A percentile compares a stretch with the other conserved stretches of the same genome.
Conservation (phyloP, 768 basidiomycete genomes). For the Serendipita sp. region DNA sequence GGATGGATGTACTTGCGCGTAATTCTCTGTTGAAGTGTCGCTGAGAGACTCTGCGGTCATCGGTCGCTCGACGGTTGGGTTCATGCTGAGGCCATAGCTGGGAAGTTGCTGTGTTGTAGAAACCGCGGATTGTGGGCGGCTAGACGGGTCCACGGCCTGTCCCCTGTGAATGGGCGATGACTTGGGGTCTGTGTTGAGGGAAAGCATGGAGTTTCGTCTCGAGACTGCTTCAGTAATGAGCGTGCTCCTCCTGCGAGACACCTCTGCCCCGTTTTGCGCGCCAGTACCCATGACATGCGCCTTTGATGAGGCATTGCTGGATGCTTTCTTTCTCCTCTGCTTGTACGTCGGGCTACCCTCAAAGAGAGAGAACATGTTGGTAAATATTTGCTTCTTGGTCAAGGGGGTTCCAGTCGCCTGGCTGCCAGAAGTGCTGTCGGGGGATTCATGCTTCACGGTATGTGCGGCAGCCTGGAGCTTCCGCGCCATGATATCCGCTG, state of each 20-base stretch:
- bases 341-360: conserved; percentile 83
- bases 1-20: background rate
- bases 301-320: conserved; percentile 26
- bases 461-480: background rate
- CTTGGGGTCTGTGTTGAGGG: conserved; percentile 20
- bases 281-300: conserved; percentile 17
- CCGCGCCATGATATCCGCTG: background rate
- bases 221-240: conserved; percentile 19
- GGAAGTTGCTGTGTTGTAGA: background rate
- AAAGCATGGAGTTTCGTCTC: conserved; percentile 16
- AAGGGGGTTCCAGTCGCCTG: conserved; percentile 15
- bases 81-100: conserved; percentile 2
- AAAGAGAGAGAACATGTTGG: conserved; percentile 56
- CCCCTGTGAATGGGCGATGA: background rate
- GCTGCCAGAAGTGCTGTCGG: background rate
- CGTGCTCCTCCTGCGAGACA: conserved; percentile 18
- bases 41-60: conserved; percentile 4
- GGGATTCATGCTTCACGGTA: background rate
- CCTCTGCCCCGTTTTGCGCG: conserved; percentile 13
- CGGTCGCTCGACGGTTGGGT: conserved; percentile 1
- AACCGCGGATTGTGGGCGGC: background rate
- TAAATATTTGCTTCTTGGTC: conserved; percentile 22
- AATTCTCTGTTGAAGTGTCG: background rate
- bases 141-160: background rate
- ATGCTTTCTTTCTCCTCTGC: conserved; percentile 63